phyloP scores from a whole-genome alignment of 192 early-diverging fungal species.

The Backusella liffmaniae region DNA sequence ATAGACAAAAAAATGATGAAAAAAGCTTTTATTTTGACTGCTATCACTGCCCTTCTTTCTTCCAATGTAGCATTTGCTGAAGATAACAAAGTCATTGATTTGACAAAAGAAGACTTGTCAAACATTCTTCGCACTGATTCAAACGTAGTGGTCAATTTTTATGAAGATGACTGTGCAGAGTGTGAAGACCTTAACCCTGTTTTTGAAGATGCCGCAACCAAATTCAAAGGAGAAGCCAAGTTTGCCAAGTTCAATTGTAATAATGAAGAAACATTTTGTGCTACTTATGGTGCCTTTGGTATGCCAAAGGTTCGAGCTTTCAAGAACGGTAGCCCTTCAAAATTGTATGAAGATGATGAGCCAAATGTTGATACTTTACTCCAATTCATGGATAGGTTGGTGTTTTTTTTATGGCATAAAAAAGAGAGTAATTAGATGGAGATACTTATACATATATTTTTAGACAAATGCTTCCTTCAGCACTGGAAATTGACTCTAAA shows the following conservation, averaged over 20 bases:
- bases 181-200: conserved; percentile 53
- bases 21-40: not conserved
- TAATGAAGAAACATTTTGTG: conserved; percentile 75
- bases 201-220: conserved; percentile 86
- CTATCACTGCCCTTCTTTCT: not conserved
- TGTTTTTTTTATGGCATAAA: not conserved
- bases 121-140: not conserved
- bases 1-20: not conserved
- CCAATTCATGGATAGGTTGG: conserved; percentile 1
- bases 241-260: conserved; percentile 97
- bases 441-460: not conserved
- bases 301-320: conserved; percentile 93
- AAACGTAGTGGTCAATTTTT: not conserved
- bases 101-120: not conserved
- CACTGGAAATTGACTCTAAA: not conserved
- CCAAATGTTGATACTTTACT: conserved; percentile 82
- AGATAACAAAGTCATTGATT: not conserved
- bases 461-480: conserved; percentile 1
- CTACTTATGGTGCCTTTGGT: conserved; percentile 71
- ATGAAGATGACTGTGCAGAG: not conserved
- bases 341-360: conserved; percentile 71
- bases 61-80: not conserved
- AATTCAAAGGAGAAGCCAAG: conserved; percentile 64
- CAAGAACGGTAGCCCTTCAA: conserved; percentile 60
- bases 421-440: not conserved